Base-by-base conservation (phyloP, 108 stramenopile genomes). In the Hondaea fermentalgiana region DNA sequence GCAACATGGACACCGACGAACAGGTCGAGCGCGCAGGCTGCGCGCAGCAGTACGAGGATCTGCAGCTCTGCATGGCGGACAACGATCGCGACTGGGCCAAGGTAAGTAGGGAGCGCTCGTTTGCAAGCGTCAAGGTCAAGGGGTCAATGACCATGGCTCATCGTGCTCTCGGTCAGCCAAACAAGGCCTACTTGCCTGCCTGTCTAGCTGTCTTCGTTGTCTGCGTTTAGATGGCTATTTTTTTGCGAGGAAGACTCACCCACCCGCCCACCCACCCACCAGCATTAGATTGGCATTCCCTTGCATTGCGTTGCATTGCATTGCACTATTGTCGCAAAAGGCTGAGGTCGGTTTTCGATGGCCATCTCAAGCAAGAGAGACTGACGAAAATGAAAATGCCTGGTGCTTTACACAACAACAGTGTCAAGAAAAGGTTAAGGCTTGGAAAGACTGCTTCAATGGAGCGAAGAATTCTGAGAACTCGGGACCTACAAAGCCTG, bases 21-120 rank as follows among this genome's bases (percentile, higher is more conserved):
- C 76, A 83, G 51, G 76, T 83, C 1, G 76, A 83, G 51, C 45
- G 51, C n/a, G 49, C 49, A 12, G 76, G 76, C 49, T 83, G 76
- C 76, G 51, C 45, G n/a, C 23, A 83, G 76, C 49, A 47, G 45
- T 83, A 53, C 51, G 76, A 83, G 45, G 51, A 10, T 55, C 51
- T 83, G 76, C 76, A 83, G 51, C 51, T 83, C 8, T 83, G 76
- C 51, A 53, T 83, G 76, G 76, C 76, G 10, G 76, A 83, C 76
- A 53, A 47, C 25, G 23, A 83, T 35, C 45, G 76, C 49, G 76
- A 83, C 76, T 83, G 76, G 76, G 6, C 49, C 76, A 83, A 83
- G 76, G 76, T 83, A 53, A 8, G 76, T 3, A 12, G 42, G 21
- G 8, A 1, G 2, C 55, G 55, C 55, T 16, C 55, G 55, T 3